Base-by-base conservation (phyloP, 2,329 filamentous ascomycete species). In the Blumeria graminis region DNA sequence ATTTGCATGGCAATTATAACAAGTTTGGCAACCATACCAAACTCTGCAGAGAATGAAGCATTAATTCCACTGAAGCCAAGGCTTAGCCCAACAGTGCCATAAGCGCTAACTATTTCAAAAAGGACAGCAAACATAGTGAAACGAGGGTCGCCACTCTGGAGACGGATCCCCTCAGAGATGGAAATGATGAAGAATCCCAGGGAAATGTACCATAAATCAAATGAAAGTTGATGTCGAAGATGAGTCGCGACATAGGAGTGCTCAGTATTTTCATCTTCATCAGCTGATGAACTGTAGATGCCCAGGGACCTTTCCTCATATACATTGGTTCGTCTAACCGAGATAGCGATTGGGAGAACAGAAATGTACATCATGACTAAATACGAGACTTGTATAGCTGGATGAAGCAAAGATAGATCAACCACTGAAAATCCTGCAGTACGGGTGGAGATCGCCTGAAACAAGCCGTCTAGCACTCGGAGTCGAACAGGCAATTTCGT, bases 301-400 rank as follows among this genome's bases (percentile, higher is more conserved):
- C 86, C 86, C 0, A 92, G 76, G 0, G 82, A 86, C 61, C 82
- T 86, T 66, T 96, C 90, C 69, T 95, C 90, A 71, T 96, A 96
- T 1, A 95, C 90, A 66, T 96, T 96, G 58, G 90, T 95, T 61
- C 86, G 76, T 56, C 90, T 87, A 63, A 96, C 84, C 6, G 86
- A 92, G 64, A 96, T 96, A 66, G 92, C 90, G 63, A 96, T 94
- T 5, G 90, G 90, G 63, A 94, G 94, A 58, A 95, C 86, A 57
- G 89, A 94, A 60, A 96, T 94, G 69, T 96, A 96, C 92, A 96
- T 96, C 92, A 96, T 96, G 68, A 96, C 82, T 69, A 96, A 73
- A 70, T 95, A 96, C 28, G 88, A 86, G 13, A 93, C 87, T 64
- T 94, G 89, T 57, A 95, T 86, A 3, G 85, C 92, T 0, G 92